Conservation (phyloP, 2,329 filamentous ascomycete genomes). For the Harringtonia aguacate region DNA sequence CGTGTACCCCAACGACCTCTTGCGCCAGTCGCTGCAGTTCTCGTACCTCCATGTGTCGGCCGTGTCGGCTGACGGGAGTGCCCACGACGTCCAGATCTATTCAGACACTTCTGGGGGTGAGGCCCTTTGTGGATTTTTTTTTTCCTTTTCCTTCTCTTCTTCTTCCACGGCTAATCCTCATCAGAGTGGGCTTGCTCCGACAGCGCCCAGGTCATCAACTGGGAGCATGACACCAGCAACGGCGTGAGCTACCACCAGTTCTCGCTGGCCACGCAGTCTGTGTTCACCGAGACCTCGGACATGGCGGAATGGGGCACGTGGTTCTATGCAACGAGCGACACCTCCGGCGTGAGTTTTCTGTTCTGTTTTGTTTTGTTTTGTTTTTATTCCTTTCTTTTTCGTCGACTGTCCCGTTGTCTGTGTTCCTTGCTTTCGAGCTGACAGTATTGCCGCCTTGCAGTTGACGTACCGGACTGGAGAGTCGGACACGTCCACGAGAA, state of each 20-base stretch:
- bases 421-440: too few relatives aligned
- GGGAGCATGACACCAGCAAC: constrained; percentile 43
- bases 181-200: constrained; percentile 65
- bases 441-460: constrained; percentile 21
- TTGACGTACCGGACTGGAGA: constrained; percentile 59
- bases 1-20: constrained; percentile 54
- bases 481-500: constrained; percentile 52
- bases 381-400: too few relatives aligned
- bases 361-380: neutral
- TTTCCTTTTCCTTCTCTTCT: neutral
- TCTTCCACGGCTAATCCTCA: neutral
- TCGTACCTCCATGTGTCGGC: constrained; percentile 60
- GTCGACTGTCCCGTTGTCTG: too few relatives aligned
- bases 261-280: constrained; percentile 45
- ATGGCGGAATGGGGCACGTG: constrained; percentile 74
- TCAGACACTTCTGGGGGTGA: constrained; percentile 60
- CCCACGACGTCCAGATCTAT: constrained; percentile 60
- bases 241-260: constrained; percentile 55
- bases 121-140: constrained; percentile 11
- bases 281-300: constrained; percentile 58
- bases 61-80: constrained; percentile 46
- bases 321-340: constrained; percentile 58
- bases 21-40: constrained; percentile 57
- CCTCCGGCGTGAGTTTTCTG: constrained; percentile 27
- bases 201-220: constrained; percentile 41